Conservation (phyloP, 2,329 filamentous ascomycete genomes). For the Penicillium sp. region DNA sequence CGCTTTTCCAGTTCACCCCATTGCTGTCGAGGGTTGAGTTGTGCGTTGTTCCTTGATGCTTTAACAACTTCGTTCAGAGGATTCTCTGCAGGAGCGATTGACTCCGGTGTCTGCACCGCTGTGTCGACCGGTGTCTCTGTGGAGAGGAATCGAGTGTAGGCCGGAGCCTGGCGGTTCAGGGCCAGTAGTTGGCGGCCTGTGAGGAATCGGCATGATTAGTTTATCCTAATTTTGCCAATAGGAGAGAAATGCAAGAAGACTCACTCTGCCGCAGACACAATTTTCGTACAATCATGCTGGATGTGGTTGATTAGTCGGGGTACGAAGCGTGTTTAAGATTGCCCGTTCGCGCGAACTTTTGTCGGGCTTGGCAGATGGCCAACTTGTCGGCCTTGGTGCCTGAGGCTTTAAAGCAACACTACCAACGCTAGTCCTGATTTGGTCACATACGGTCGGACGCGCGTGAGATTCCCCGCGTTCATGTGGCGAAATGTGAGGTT, state of each 20-base stretch:
- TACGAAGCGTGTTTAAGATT: conserved; percentile 23
- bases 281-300: conserved; percentile 48
- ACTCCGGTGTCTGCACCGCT: conserved; percentile 27
- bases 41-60: conserved; percentile 7
- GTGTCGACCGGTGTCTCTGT: conserved; percentile 35
- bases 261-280: conserved; percentile 46
- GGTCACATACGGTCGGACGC: background rate
- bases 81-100: conserved; percentile 16
- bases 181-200: conserved; percentile 45
- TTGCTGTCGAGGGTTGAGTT: conserved; percentile 4
- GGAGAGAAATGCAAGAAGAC: conserved; percentile 20
- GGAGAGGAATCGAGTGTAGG: conserved; percentile 40
- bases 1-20: conserved; percentile 24
- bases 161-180: conserved; percentile 38
- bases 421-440: background rate
- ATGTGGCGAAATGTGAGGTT: background rate
- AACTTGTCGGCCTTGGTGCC: conserved; percentile 2
- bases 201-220: conserved; percentile 19
- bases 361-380: conserved; percentile 38
- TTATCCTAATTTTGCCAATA: background rate
- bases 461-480: background rate
- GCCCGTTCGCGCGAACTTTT: conserved; percentile 41
- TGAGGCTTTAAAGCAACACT: background rate
- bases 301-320: conserved; percentile 22
- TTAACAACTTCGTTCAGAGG: conserved; percentile 21